phyloP scores from a whole-genome alignment of 805 yeast genomes.

The Nadsonia fulvescens region DNA sequence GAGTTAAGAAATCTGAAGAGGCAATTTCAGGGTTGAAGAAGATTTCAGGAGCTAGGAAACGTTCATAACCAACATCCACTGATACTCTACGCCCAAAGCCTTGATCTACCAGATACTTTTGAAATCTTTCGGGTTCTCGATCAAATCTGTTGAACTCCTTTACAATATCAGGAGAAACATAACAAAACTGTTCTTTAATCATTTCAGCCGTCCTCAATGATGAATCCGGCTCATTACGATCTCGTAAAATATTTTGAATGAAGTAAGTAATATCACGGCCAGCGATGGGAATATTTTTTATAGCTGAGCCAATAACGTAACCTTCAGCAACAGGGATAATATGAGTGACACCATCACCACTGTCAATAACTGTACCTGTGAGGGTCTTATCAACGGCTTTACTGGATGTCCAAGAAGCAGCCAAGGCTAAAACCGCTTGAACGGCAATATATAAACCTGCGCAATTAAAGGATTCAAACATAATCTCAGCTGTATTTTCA shows the following conservation, averaged over 20 bases:
- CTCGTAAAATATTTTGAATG: constrained; percentile 84
- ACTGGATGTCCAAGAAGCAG: constrained; percentile 97
- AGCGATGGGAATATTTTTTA: constrained; percentile 94
- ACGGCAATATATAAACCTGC: constrained; percentile 98
- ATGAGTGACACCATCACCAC: constrained; percentile 98
- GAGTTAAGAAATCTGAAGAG: constrained; percentile 85
- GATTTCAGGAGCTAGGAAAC: constrained; percentile 97
- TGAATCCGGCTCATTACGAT: constrained; percentile 90
- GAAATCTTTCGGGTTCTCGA: constrained; percentile 83
- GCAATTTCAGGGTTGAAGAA: constrained; percentile 97
- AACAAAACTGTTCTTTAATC: constrained; percentile 91
- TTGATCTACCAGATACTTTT: constrained; percentile 78
- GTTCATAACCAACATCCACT: constrained; percentile 93
- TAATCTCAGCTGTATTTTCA: constrained; percentile 95
- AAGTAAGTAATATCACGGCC: constrained; percentile 94
- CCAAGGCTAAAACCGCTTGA: constrained; percentile 94
- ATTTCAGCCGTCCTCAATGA: constrained; percentile 89
- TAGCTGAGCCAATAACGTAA: constrained; percentile 92
- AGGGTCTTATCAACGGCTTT: constrained; percentile 88
- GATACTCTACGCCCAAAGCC: constrained; percentile 39
- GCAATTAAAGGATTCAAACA: constrained; percentile 97
- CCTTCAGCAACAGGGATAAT: constrained; percentile 99
- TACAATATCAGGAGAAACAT: constrained; percentile 94
- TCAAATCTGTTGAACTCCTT: constrained; percentile 91
- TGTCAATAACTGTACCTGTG: constrained; percentile 96